A percentile compares a stretch with the other conserved stretches of the same genome.
These are phyloP conservation scores for Melanopsichium pennsylvanicum DNA, from an alignment of 1,284 basidiomycete species.

Conservation along the genomic window DNA sequence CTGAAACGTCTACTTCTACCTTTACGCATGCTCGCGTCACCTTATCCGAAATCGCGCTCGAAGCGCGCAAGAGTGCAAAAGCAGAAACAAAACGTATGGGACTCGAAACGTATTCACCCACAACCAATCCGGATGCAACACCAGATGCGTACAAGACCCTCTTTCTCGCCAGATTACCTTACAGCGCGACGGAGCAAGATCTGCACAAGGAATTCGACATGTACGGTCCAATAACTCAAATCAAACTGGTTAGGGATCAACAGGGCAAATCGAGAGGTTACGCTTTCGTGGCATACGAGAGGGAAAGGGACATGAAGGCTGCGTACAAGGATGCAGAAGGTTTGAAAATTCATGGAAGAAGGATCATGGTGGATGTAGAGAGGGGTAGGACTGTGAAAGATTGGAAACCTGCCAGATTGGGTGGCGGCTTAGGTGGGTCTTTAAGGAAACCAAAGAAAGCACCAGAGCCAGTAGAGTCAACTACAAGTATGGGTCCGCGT, in stretches of 20 bases:
- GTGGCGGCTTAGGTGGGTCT: slow-evolving; percentile 91
- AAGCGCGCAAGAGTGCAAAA: slow-evolving; percentile 26
- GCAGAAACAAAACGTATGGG: slow-evolving; percentile 22
- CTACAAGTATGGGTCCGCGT: background rate
- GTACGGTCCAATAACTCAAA: slow-evolving; percentile 90
- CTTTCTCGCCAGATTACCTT: slow-evolving; percentile 89
- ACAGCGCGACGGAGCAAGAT: slow-evolving; percentile 87
- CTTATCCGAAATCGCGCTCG: slow-evolving; percentile 48
- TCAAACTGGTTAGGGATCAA: slow-evolving; percentile 83
- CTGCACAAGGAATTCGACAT: slow-evolving; percentile 92
- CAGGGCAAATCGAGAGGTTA: slow-evolving; percentile 87
- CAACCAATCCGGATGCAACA: slow-evolving; percentile 87
- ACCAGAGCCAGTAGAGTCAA: slow-evolving; percentile 14
- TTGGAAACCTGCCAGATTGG: slow-evolving; percentile 94
- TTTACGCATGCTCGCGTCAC: slow-evolving; percentile 50
- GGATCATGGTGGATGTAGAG: slow-evolving; percentile 96
- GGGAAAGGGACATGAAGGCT: slow-evolving; percentile 94
- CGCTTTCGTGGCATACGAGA: slow-evolving; percentile 96
- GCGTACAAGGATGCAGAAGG: slow-evolving; percentile 99
- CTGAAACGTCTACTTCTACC: slow-evolving; percentile 7
- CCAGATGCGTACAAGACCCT: slow-evolving; percentile 99
- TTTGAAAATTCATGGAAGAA: slow-evolving; percentile 90
- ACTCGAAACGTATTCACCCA: slow-evolving; percentile 74
- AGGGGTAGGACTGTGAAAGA: slow-evolving; percentile 95
- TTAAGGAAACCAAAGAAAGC: slow-evolving; percentile 68